Evolutionary conservation across 2,329 filamentous ascomycete genomes (phyloP), one percentile per base, ranked within the genome.

Genomic region (Nemania diffusa): DNA sequence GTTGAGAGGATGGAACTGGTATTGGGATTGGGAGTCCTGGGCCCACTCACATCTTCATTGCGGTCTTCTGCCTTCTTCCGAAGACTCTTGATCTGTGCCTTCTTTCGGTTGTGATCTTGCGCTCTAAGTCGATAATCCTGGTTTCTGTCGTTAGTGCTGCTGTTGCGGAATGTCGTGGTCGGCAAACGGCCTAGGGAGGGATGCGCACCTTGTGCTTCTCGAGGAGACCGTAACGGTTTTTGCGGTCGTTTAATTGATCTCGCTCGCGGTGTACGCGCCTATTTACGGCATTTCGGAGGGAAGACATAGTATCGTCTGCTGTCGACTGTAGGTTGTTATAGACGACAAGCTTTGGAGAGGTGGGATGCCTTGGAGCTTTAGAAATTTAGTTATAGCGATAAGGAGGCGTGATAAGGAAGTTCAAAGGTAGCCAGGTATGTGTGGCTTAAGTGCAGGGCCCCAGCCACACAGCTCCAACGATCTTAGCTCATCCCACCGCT

Each of bases 181-280:
- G 56, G 37, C 5, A 1, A 17, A 42, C 40, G 4, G 37, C 15
- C 2, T 2, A 27, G 37, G 53, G 4, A 17, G 56, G 32, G 53
- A 26, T 69, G 55, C 65, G 62, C 62, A 91, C 90, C 84, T 97
- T 97, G 86, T 96, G 92, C 83, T 99, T 98, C 80, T 98, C 96
- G 69, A 98, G 90, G 24, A 98, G 87, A 71, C 96, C 96, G 81
- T 94, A 93, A 83, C 93, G 93, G 52, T 63, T 63, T 72, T 90
- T 84, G 60, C 96, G 92, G 78, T 94, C 68, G 70, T 88, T 81
- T 46, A 94, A 92, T 80, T 98, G 96, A 40, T 92, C 92, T 74
- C 96, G 91, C 85, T 98, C 96, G 74, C 91, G 88, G 81, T 98
- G 95, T 73, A 93, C 91, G 77, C 93, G 93, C 81, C 93, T 88